Evolutionary conservation across 495 filamentous ascomycete genomes (phyloP), one percentile per base, ranked within the genome.

Genomic region (Podospora tetraspora): DNA sequence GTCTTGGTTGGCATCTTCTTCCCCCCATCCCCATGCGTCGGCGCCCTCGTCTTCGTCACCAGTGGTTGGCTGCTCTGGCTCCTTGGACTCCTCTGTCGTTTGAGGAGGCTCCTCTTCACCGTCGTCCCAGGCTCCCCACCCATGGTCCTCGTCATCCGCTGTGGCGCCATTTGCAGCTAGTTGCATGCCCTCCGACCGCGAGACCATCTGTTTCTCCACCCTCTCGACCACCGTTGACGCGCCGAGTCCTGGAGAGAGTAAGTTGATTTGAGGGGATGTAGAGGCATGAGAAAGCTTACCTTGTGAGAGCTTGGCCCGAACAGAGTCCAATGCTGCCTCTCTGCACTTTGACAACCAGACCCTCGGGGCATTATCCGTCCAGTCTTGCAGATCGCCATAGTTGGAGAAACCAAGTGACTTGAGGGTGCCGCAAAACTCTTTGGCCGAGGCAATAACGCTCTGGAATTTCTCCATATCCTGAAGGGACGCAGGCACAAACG

Each of bases 281-380:
- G 11, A 12, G 12, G 22, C 11, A 22, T 23, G 24, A 21, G 16
- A 4, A 13, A 58, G 7, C 16, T 19, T 9, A 32, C 67, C 91
- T 30, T 81, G 74, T 0, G 88, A 81, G 29, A 96, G 80, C 25
- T 91, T 84, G 63, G 82, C 85, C 61, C 94, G 87, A 7, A 95
- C 87, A 23, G 84, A 82, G 70, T 92, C 88, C 34, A 99, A 80
- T 3, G 90, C 88, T 57, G 84, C 84, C 70, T 95, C 92, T 66
- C 89, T 89, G 67, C 91, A 88, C 74, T 91, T 93, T n/a, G 87
- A 85, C 23, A 97, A 82, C 95, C 95, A 99, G 13, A 93, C 84
- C 24, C 86, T 85, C 6, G 94, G 90, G 8, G 90, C 90, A 61
- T 88, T 87, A 32, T 90, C 87, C 0, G 90, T 87, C 95, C 95